phyloP scores from a whole-genome alignment of 2,329 filamentous ascomycete species.

The Basipetospora chlamydospora region DNA sequence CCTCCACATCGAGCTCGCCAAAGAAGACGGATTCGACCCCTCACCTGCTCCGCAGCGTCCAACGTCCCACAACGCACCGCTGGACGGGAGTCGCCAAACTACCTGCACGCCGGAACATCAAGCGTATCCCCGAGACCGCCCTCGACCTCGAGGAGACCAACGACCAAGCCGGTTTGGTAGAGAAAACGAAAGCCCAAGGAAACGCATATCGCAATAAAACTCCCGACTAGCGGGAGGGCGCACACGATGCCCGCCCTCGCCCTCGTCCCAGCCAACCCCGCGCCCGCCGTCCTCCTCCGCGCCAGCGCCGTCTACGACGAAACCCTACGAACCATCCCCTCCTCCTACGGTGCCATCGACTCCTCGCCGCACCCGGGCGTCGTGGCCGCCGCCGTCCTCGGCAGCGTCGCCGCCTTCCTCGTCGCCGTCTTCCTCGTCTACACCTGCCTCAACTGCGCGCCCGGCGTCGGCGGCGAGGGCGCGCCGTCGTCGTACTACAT shows the following conservation, averaged over 20 bases:
- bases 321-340: slow-evolving; percentile 13
- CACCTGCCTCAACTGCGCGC: slow-evolving; percentile 29
- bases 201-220: too few relatives aligned
- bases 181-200: neutral
- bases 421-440: slow-evolving; percentile 38
- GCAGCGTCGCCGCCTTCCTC: slow-evolving; percentile 33
- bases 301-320: slow-evolving; percentile 7
- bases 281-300: neutral
- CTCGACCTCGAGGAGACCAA: too few relatives aligned
- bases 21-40: too few relatives aligned
- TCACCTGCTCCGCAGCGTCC: too few relatives aligned
- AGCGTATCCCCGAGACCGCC: too few relatives aligned
- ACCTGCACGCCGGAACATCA: too few relatives aligned
- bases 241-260: neutral
- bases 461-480: slow-evolving; percentile 12
- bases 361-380: slow-evolving; percentile 27
- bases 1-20: too few relatives aligned
- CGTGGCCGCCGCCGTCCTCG: slow-evolving; percentile 29
- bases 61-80: too few relatives aligned
- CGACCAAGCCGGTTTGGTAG: neutral
- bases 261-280: neutral
- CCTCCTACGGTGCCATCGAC: slow-evolving; percentile 18
- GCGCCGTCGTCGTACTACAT: slow-evolving; percentile 11
- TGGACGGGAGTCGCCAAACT: too few relatives aligned
- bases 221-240: too few relatives aligned